A percentile compares a stretch with the other conserved stretches of the same genome.
Conservation (phyloP, 2,329 filamentous ascomycete species). For the Paracamarosporium sp. region DNA sequence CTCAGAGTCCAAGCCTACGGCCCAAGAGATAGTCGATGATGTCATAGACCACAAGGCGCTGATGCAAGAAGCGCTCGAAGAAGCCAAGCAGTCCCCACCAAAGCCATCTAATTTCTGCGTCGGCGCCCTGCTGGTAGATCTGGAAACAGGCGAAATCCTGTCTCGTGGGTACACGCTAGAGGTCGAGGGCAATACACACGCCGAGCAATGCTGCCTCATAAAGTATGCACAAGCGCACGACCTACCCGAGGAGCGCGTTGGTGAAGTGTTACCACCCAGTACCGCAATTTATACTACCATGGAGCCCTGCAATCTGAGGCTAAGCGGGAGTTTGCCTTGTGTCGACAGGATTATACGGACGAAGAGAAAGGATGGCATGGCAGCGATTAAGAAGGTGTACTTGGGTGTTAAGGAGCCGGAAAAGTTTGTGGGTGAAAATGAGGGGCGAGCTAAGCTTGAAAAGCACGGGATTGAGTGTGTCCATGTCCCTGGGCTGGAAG, state of each 20-base stretch:
- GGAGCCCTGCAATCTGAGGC: constrained; percentile 78
- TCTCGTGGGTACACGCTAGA: constrained; percentile 91
- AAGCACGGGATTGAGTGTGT: constrained; percentile 76
- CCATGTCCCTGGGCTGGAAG: constrained; percentile 76
- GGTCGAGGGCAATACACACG: constrained; percentile 90
- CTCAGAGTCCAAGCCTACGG: neutral
- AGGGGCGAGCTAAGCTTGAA: constrained; percentile 73
- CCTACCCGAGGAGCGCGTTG: constrained; percentile 62
- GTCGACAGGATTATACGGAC: constrained; percentile 75
- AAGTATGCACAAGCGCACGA: constrained; percentile 63
- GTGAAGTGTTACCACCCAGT: constrained; percentile 58
- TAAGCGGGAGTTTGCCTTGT: constrained; percentile 78
- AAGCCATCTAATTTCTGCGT: constrained; percentile 93
- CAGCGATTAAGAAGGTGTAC: constrained; percentile 77
- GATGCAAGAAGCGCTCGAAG: constrained; percentile 75
- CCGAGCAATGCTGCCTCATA: constrained; percentile 88
- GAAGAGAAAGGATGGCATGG: constrained; percentile 52
- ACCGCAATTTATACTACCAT: constrained; percentile 88
- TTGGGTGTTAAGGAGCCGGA: constrained; percentile 89
- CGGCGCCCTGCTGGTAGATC: constrained; percentile 81
- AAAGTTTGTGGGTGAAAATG: constrained; percentile 85
- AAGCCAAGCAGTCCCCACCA: constrained; percentile 80
- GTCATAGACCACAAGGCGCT: constrained; percentile 50
- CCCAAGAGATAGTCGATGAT: constrained; percentile 17
- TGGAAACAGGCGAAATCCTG: constrained; percentile 65